A percentile compares a stretch with the other conserved stretches of the same genome.
phyloP scores from a whole-genome alignment of 768 basidiomycete species.

The Trametes cingulata region DNA sequence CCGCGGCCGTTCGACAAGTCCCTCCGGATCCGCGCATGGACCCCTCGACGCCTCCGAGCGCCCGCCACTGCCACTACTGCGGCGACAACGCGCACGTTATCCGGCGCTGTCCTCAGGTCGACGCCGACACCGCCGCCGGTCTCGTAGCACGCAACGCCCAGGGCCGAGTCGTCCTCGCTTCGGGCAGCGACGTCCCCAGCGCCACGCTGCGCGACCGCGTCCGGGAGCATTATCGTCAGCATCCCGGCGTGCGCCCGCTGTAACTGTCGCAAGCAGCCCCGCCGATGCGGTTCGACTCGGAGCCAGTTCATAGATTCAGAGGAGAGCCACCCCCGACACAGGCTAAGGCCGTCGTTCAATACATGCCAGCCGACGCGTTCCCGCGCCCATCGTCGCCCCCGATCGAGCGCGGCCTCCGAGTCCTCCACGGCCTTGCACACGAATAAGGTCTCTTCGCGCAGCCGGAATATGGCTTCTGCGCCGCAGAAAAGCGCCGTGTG shows the following conservation, averaged over 20 bases:
- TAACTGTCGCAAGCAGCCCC: background rate
- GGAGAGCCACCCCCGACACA: too few species aligned
- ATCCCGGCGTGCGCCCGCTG: background rate
- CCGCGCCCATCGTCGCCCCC: background rate
- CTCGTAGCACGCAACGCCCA: conserved; percentile 28
- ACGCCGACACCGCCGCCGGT: conserved; percentile 9
- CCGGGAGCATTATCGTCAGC: background rate
- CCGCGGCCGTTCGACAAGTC: background rate
- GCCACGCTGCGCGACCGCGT: conserved; percentile 4
- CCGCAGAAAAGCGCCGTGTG: background rate
- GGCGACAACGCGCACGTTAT: conserved; percentile 29
- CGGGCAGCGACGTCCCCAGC: conserved; percentile 28
- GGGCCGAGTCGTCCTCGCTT: conserved; percentile 27
- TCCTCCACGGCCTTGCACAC: background rate
- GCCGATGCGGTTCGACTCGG: background rate
- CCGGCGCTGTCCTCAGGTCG: conserved; percentile 25
- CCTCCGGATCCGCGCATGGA: background rate
- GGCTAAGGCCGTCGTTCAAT: background rate
- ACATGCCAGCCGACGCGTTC: background rate
- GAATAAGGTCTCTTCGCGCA: background rate
- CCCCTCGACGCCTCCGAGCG: background rate
- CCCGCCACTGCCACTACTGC: conserved; percentile 21
- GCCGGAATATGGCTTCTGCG: conserved; percentile 3
- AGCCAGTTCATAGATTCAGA: too few species aligned
- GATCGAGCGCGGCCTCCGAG: background rate